phyloP scores from a whole-genome alignment of 2,329 filamentous ascomycete species.

The Aspergillus neotritici region DNA sequence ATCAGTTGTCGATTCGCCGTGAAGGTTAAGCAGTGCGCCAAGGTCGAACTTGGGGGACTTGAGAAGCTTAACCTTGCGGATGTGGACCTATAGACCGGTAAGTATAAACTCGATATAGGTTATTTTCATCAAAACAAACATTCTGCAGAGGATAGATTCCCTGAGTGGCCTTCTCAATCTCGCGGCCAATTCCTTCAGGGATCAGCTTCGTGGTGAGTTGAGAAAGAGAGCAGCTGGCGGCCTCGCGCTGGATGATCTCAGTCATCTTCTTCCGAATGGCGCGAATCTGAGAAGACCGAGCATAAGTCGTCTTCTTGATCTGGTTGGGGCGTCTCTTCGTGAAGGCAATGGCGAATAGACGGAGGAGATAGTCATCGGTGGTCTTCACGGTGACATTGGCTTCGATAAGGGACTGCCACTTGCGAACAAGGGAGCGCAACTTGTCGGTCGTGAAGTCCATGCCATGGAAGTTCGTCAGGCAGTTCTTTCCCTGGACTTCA shows the following conservation, averaged over 20 bases:
- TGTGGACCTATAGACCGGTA: slow-evolving; percentile 70
- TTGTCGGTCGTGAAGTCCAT: slow-evolving; percentile 99
- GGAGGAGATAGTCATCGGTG: slow-evolving; percentile 98
- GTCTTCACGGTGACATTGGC: slow-evolving; percentile 99
- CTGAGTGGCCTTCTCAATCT: slow-evolving; percentile 99
- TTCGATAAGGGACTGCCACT: slow-evolving; percentile 99
- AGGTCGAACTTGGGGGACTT: slow-evolving; percentile 99
- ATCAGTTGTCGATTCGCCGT: slow-evolving; percentile 94
- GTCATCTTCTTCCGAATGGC: slow-evolving; percentile 99
- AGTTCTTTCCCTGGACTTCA: slow-evolving; percentile 99
- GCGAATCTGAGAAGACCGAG: slow-evolving; percentile 92
- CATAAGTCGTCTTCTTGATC: slow-evolving; percentile 99
- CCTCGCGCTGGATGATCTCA: slow-evolving; percentile 97
- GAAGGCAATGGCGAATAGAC: slow-evolving; percentile 98
- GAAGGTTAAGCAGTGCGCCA: slow-evolving; percentile 88
- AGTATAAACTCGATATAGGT: slow-evolving; percentile 29
- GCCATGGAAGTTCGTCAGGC: slow-evolving; percentile 99
- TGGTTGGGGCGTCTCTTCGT: slow-evolving; percentile 99
- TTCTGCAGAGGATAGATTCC: slow-evolving; percentile 99
- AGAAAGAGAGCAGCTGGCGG: slow-evolving; percentile 84
- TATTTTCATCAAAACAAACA: slow-evolving; percentile 49
- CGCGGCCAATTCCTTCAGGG: slow-evolving; percentile 97
- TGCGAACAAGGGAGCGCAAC: slow-evolving; percentile 96
- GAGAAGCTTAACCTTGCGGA: slow-evolving; percentile 99
- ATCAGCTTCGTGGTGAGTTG: slow-evolving; percentile 99